These are phyloP conservation scores for Sugiyamaella qingdaonensis DNA, from an alignment of 805 yeast species.

Conservation along the genomic window DNA sequence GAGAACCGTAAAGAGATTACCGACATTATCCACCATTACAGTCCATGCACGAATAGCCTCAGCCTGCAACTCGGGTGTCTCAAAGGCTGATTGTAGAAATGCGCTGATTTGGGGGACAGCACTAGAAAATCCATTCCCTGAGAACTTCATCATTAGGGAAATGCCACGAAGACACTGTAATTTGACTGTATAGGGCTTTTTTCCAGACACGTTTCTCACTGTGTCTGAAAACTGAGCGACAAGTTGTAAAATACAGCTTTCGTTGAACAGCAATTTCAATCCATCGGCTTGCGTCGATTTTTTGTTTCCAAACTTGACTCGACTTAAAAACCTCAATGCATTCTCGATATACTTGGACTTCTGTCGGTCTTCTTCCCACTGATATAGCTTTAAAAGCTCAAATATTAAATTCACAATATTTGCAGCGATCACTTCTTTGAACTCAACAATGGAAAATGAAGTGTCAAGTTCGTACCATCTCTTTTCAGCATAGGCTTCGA, in stretches of 20 bases:
- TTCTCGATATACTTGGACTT: constrained; percentile 6
- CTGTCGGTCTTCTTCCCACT: constrained; percentile 21
- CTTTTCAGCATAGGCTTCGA: constrained; percentile 47
- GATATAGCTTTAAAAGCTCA: constrained; percentile 41
- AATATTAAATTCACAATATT: constrained; percentile 24
- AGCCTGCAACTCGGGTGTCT: constrained; percentile 53
- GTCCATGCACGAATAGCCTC: constrained; percentile 68
- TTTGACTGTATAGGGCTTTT: constrained; percentile 68
- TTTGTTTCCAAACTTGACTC: constrained; percentile 11
- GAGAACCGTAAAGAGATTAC: constrained; percentile 59
- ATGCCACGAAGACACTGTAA: constrained; percentile 70
- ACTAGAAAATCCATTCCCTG: constrained; percentile 53
- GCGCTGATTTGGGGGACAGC: constrained; percentile 83
- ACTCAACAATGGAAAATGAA: constrained; percentile 36
- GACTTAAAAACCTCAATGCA: constrained; percentile 15
- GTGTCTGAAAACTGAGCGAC: constrained; percentile 64
- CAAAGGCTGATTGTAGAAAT: constrained; percentile 76
- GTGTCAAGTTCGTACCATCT: constrained; percentile 53
- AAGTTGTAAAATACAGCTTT: constrained; percentile 63
- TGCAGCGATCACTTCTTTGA: constrained; percentile 29
- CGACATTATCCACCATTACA: constrained; percentile 52
- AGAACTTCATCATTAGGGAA: constrained; percentile 54
- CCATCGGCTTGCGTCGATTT: neutral
- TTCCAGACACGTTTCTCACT: constrained; percentile 68
- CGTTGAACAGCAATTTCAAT: constrained; percentile 38